A percentile compares a stretch with the other conserved stretches of the same genome.
These are phyloP conservation scores for Globisporangium viniferum DNA, from an alignment of 352 stramenopile genomes.

Conservation along the genomic window DNA sequence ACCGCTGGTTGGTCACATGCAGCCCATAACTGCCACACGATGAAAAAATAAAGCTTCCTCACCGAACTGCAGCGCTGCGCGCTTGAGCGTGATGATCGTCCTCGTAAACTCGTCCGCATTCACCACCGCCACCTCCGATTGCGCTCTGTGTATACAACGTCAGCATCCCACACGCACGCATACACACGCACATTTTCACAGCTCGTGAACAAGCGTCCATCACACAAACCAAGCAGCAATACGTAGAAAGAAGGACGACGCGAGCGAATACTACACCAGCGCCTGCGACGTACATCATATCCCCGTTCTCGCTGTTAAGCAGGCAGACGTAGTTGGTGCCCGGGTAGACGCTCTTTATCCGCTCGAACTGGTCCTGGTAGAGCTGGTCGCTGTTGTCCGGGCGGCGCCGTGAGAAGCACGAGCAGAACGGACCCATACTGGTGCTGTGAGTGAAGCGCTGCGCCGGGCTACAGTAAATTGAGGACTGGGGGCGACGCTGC, in stretches of 20 bases:
- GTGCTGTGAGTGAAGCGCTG: neutral
- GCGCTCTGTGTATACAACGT: constrained; percentile 31
- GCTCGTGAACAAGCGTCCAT: neutral
- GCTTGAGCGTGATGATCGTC: constrained; percentile 79
- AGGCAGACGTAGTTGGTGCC: constrained; percentile 82
- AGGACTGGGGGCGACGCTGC: neutral
- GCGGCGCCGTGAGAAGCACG: constrained; percentile 67
- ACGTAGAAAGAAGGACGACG: neutral
- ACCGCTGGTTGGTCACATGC: neutral
- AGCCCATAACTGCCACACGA: neutral
- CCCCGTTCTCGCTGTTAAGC: constrained; percentile 66
- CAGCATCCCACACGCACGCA: neutral
- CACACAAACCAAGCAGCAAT: neutral
- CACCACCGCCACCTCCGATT: constrained; percentile 60
- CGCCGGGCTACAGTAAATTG: neutral
- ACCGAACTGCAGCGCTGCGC: constrained; percentile 81
- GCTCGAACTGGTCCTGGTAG: constrained; percentile 78
- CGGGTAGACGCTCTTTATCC: constrained; percentile 66
- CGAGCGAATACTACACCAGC: neutral
- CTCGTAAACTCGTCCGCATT: constrained; percentile 76
- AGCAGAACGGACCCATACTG: constrained; percentile 49
- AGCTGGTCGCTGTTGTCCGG: constrained; percentile 45
- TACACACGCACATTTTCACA: too few species aligned
- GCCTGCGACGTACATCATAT: constrained; percentile 69
- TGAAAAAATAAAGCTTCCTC: constrained; percentile 5